Evolutionary conservation across 2,329 filamentous ascomycete species (phyloP).

Genomic region (Colletotrichum sp.): DNA sequence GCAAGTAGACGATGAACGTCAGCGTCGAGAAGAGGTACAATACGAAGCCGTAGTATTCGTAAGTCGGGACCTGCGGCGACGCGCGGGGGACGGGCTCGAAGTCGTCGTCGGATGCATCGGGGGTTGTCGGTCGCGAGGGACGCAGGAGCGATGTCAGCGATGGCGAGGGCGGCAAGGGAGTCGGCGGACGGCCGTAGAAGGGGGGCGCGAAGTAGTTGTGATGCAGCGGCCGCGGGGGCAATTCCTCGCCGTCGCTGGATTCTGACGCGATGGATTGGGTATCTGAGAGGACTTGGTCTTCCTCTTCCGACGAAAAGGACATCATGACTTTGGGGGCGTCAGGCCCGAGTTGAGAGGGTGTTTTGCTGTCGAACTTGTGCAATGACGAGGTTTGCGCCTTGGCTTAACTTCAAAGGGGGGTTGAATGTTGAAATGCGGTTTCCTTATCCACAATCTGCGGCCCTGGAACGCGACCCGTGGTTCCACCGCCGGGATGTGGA

Average conservation of each 20-base stretch:
- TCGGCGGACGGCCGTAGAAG: constrained; percentile 97
- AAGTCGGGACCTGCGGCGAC: constrained; percentile 94
- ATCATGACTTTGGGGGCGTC: background rate
- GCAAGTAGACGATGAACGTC: constrained; percentile 74
- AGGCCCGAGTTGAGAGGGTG: background rate
- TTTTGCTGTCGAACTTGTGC: background rate
- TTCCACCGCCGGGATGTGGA: constrained; percentile 5
- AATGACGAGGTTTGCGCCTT: background rate
- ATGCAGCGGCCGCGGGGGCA: constrained; percentile 49
- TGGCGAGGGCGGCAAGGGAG: constrained; percentile 89
- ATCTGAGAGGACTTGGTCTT: constrained; percentile 16
- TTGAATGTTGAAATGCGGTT: background rate
- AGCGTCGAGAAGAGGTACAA: constrained; percentile 89
- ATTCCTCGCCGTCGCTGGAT: constrained; percentile 29
- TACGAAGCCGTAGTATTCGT: constrained; percentile 99
- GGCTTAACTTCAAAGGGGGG: background rate
- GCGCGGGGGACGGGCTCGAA: constrained; percentile 80
- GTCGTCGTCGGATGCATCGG: constrained; percentile 90
- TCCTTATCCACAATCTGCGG: background rate
- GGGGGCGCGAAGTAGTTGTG: constrained; percentile 74
- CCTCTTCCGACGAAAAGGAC: constrained; percentile 23
- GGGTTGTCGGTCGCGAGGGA: constrained; percentile 89
- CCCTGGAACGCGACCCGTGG: background rate
- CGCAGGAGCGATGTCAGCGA: constrained; percentile 91
- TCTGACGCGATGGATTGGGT: constrained; percentile 18